A percentile compares a stretch with the other conserved stretches of the same genome.
Evolutionary conservation across 2,329 filamentous ascomycete species (phyloP).

Genomic region (Pyrenochaeta sp.): DNA sequence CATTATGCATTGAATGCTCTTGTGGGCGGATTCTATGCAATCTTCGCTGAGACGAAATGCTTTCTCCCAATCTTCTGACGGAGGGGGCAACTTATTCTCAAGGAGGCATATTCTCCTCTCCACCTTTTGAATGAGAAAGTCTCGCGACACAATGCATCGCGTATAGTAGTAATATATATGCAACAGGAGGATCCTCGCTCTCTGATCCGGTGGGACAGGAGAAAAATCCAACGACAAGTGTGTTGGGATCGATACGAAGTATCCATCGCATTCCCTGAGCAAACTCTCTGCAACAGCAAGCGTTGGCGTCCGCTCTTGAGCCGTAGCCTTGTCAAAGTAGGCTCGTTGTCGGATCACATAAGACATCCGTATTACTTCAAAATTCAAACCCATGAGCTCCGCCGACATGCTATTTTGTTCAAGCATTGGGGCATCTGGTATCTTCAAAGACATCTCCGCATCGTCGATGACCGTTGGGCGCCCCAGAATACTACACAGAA

Average conservation of each 20-base stretch:
- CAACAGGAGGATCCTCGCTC: conserved; percentile 22
- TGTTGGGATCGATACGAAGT: conserved; percentile 19
- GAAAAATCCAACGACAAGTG: conserved; percentile 16
- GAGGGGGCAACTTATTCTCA: conserved; percentile 13
- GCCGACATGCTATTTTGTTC: conserved; percentile 25
- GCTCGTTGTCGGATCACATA: conserved; percentile 31
- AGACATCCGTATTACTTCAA: conserved; percentile 22
- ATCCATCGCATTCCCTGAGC: conserved; percentile 29
- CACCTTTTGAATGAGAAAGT: conserved; percentile 32
- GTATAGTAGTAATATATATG: conserved; percentile 33
- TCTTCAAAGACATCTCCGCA: conserved; percentile 26
- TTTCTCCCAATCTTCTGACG: conserved; percentile 19
- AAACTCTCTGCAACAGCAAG: conserved; percentile 24
- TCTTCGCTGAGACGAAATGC: conserved; percentile 30
- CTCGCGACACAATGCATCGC: conserved; percentile 32
- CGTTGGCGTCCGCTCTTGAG: conserved; percentile 27
- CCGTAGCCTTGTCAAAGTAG: conserved; percentile 28
- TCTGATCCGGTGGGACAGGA: conserved; percentile 16
- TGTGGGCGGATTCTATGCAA: conserved; percentile 34
- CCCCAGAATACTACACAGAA: conserved; percentile 33
- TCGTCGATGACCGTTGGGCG: conserved; percentile 37
- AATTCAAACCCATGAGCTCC: conserved; percentile 17
- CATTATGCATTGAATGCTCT: conserved; percentile 29
- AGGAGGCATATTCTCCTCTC: conserved; percentile 25
- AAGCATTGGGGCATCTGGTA: conserved; percentile 25